These are phyloP conservation scores for Neocallimastix lanati DNA, from an alignment of 192 early-diverging fungal genomes.

Conservation along the genomic window DNA sequence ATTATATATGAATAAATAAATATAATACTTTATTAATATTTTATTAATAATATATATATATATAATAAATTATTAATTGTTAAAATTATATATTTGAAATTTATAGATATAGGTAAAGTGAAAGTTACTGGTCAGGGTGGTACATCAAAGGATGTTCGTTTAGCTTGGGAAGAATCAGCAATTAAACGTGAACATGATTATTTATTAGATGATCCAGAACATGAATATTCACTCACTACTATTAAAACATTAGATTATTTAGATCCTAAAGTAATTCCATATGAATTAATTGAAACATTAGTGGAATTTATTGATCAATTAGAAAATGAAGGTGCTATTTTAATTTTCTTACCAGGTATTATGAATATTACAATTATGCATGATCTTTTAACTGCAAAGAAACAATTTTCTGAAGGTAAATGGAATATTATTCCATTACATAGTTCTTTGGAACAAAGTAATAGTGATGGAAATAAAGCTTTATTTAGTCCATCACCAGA, in stretches of 20 bases:
- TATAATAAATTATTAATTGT: no score
- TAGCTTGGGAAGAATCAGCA: neutral
- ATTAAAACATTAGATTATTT: constrained; percentile 19
- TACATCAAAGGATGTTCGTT: neutral
- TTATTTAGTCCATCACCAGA: constrained; percentile 36
- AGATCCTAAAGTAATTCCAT: constrained; percentile 34
- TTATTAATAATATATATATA: no score
- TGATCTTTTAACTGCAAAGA: constrained; percentile 12
- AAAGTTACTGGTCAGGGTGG: neutral
- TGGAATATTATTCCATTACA: constrained; percentile 39
- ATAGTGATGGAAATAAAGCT: constrained; percentile 13
- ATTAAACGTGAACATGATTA: neutral
- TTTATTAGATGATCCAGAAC: neutral
- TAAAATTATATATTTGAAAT: no score
- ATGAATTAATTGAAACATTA: constrained; percentile 5
- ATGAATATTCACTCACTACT: neutral
- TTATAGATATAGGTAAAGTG: neutral
- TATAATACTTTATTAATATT: no score
- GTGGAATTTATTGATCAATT: neutral
- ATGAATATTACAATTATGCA: constrained; percentile 37
- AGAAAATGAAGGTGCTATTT: constrained; percentile 33
- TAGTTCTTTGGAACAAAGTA: constrained; percentile 42
- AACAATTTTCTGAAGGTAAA: constrained; percentile 21
- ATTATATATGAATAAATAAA: no score
- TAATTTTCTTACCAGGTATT: constrained; percentile 55